Percentiles rank a stretch among this genome's conserved stretches.
Conservation (phyloP, 2,329 filamentous ascomycete genomes). For the Madurella mycetomatis region DNA sequence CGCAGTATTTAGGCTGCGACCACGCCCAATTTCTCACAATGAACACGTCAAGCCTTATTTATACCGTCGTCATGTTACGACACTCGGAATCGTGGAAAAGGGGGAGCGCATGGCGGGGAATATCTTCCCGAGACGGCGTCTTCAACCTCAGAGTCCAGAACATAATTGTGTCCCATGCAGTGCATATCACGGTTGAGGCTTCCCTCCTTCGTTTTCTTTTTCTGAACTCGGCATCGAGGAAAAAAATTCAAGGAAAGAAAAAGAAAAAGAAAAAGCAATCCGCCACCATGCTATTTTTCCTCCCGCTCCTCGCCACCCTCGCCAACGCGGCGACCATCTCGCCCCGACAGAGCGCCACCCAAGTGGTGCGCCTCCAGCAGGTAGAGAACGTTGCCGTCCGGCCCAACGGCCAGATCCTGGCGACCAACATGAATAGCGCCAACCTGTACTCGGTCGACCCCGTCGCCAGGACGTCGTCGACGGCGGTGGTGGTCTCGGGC, state of each 20-base stretch:
- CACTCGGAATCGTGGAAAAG: not conserved
- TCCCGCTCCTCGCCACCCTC: slow-evolving; percentile 15
- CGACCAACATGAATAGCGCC: slow-evolving; percentile 33
- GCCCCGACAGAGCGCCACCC: slow-evolving; percentile 26
- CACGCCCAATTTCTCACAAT: slow-evolving; percentile 13
- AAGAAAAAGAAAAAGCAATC: not conserved
- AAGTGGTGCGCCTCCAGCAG: slow-evolving; percentile 28
- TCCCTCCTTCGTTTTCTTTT: too few species aligned
- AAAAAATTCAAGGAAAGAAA: too few species aligned
- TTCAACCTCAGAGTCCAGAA: too few species aligned
- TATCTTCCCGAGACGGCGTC: not conserved
- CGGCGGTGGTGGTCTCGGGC: slow-evolving; percentile 28
- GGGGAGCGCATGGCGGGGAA: not conserved
- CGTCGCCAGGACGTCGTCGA: slow-evolving; percentile 26
- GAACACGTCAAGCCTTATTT: slow-evolving; percentile 12
- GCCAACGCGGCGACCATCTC: slow-evolving; percentile 12
- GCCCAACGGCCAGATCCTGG: slow-evolving; percentile 30
- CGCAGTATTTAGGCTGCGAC: slow-evolving; percentile 16
- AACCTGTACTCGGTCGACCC: slow-evolving; percentile 30
- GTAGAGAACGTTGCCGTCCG: slow-evolving; percentile 32
- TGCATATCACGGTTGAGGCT: too few species aligned
- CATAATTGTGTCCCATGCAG: too few species aligned
- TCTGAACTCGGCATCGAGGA: too few species aligned
- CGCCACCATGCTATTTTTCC: slow-evolving; percentile 8
- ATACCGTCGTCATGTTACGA: not conserved